A percentile compares a stretch with the other conserved stretches of the same genome.
Conservation (phyloP, 805 yeast species). For the Candida maltosa region DNA sequence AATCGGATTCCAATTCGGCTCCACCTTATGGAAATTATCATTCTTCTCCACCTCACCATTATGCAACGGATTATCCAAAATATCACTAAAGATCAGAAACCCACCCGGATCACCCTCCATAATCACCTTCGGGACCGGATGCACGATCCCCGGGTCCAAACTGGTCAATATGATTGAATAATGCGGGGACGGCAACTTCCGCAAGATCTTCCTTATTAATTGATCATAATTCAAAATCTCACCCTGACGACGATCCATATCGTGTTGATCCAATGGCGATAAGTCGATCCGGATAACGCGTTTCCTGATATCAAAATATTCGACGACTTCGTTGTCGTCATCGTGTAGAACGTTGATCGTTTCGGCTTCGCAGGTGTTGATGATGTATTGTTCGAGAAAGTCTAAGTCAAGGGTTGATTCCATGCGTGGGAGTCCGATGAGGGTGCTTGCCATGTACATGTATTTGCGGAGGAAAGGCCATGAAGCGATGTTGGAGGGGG, state of each 20-base stretch:
- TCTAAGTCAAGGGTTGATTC: slow-evolving; percentile 40
- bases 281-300: slow-evolving; percentile 62
- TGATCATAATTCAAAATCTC: slow-evolving; percentile 41
- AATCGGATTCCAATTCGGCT: slow-evolving; percentile 24
- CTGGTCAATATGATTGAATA: slow-evolving; percentile 57
- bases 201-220: slow-evolving; percentile 51
- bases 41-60: slow-evolving; percentile 55
- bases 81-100: slow-evolving; percentile 51
- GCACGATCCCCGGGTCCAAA: slow-evolving; percentile 15
- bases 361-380: slow-evolving; percentile 51
- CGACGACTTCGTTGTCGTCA: slow-evolving; percentile 34
- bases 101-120: slow-evolving; percentile 28
- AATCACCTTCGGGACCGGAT: slow-evolving; percentile 29
- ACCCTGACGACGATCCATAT: slow-evolving; percentile 11
- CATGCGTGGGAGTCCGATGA: slow-evolving; percentile 55
- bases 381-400: slow-evolving; percentile 38
- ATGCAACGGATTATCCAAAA: slow-evolving; percentile 51
- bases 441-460: slow-evolving; percentile 55
- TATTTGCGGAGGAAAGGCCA: slow-evolving; percentile 52
- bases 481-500: slow-evolving; percentile 22
- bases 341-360: slow-evolving; percentile 33
- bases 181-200: slow-evolving; percentile 73
- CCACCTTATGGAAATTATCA: slow-evolving; percentile 29
- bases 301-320: slow-evolving; percentile 59
- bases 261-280: slow-evolving; percentile 35